Evolutionary conservation across 2,329 filamentous ascomycete species (phyloP).

Genomic region (Fusarium decemcellulare): DNA sequence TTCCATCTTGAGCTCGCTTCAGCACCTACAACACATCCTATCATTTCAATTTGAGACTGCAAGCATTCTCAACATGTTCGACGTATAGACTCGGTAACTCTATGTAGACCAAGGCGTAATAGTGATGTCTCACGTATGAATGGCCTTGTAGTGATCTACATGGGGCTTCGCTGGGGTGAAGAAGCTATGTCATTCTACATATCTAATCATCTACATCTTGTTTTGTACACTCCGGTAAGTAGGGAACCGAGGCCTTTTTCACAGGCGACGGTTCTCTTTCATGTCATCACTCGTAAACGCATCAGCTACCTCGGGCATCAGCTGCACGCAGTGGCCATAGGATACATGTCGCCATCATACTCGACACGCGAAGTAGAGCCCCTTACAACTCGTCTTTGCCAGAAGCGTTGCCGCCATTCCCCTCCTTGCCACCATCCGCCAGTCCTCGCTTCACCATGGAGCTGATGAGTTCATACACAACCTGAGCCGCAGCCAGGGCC

Average conservation of each 20-base stretch:
- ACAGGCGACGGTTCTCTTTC: background rate
- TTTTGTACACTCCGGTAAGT: background rate
- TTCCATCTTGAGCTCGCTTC: background rate
- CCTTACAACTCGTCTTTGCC: conserved; percentile 55
- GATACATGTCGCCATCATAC: background rate
- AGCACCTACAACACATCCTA: background rate
- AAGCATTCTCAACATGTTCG: no score
- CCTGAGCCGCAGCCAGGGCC: conserved; percentile 85
- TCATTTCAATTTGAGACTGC: background rate
- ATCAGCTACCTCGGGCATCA: background rate
- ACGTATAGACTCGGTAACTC: no score
- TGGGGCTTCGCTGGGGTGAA: background rate
- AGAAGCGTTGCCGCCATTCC: conserved; percentile 34
- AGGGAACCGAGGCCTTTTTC: background rate
- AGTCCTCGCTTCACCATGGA: conserved; percentile 74
- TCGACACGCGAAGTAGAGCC: background rate
- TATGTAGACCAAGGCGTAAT: no score
- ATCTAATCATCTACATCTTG: background rate
- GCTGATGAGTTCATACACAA: conserved; percentile 88
- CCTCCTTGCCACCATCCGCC: conserved; percentile 54
- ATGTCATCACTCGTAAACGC: conserved; percentile 25
- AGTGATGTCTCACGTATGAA: no score
- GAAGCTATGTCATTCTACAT: background rate
- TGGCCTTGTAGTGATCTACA: background rate
- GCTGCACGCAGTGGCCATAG: no score